These are phyloP conservation scores for Colletotrichum orbiculare DNA, from an alignment of 2,329 filamentous ascomycete genomes.

Conservation along the genomic window DNA sequence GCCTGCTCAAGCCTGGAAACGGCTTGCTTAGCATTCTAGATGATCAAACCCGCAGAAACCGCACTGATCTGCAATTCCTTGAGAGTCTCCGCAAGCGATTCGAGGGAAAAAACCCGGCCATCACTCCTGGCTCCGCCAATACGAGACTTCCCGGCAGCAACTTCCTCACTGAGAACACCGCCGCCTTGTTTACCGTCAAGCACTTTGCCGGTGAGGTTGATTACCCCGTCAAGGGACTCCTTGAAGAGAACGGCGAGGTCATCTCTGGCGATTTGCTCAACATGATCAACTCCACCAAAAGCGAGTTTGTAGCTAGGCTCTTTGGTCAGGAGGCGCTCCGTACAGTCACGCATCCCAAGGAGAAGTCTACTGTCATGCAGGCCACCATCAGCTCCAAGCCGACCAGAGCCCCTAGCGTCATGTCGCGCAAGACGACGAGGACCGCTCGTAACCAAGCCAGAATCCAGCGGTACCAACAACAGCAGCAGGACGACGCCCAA, in stretches of 20 bases:
- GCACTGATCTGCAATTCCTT: constrained; percentile 88
- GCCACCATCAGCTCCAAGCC: constrained; percentile 97
- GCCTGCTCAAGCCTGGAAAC: constrained; percentile 90
- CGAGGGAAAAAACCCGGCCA: constrained; percentile 92
- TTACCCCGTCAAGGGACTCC: constrained; percentile 85
- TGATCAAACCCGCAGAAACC: constrained; percentile 91
- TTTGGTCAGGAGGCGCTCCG: constrained; percentile 97
- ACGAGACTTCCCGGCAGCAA: constrained; percentile 87
- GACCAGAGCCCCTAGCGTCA: constrained; percentile 90
- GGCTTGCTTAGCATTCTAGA: constrained; percentile 94
- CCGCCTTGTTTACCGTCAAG: constrained; percentile 87
- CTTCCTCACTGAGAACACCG: constrained; percentile 84
- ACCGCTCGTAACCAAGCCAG: constrained; percentile 43
- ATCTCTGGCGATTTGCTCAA: constrained; percentile 97
- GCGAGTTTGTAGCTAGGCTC: constrained; percentile 86
- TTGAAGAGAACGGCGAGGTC: constrained; percentile 96
- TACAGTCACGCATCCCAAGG: constrained; percentile 92
- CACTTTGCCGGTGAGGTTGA: constrained; percentile 98
- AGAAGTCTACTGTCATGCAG: constrained; percentile 91
- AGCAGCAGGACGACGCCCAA: constrained; percentile 50
- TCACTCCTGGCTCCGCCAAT: constrained; percentile 80
- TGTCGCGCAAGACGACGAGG: constrained; percentile 76
- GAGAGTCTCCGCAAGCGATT: constrained; percentile 94
- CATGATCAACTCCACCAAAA: constrained; percentile 88
- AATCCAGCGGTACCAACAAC: constrained; percentile 49